Evolutionary conservation across 768 basidiomycete genomes (phyloP).

Genomic region (Leucocoprinus birnbaumii): DNA sequence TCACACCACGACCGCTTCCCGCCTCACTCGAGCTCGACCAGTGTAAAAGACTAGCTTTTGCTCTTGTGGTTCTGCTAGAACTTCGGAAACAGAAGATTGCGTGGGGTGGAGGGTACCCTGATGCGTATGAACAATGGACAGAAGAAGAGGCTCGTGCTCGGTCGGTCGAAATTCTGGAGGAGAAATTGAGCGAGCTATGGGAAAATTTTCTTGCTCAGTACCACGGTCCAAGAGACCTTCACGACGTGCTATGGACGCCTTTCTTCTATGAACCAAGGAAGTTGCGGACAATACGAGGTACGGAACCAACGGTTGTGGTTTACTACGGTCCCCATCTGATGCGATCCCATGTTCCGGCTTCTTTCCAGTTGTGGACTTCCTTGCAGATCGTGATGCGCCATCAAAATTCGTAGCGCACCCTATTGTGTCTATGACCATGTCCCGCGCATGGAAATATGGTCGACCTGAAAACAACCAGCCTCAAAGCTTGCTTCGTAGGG

Average conservation of each 20-base stretch:
- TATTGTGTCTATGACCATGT: conserved; percentile 34
- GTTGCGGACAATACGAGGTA: conserved; percentile 26
- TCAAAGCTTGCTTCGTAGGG: neutral
- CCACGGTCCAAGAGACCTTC: conserved; percentile 37
- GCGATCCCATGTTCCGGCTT: conserved; percentile 5
- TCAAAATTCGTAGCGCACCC: conserved; percentile 36
- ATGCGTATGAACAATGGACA: conserved; percentile 44
- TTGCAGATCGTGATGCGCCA: conserved; percentile 29
- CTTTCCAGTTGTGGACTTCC: conserved; percentile 39
- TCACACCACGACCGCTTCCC: neutral
- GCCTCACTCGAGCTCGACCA: conserved; percentile 9
- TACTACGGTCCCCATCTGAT: neutral
- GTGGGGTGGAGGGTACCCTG: conserved; percentile 12
- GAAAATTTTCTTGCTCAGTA: conserved; percentile 37
- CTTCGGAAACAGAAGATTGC: conserved; percentile 23
- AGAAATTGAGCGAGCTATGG: conserved; percentile 35
- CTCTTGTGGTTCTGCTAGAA: conserved; percentile 29
- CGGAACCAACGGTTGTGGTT: conserved; percentile 2
- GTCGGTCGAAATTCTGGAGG: conserved; percentile 30
- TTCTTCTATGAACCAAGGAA: conserved; percentile 32
- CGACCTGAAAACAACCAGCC: neutral
- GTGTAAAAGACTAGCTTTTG: conserved; percentile 21
- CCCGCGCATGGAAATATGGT: conserved; percentile 37
- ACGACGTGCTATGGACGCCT: conserved; percentile 45
- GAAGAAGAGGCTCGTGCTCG: conserved; percentile 20